Evolutionary conservation across 768 basidiomycete species (phyloP), one percentile per base, ranked within the genome.

Genomic region (Gymnopilus dilepis): DNA sequence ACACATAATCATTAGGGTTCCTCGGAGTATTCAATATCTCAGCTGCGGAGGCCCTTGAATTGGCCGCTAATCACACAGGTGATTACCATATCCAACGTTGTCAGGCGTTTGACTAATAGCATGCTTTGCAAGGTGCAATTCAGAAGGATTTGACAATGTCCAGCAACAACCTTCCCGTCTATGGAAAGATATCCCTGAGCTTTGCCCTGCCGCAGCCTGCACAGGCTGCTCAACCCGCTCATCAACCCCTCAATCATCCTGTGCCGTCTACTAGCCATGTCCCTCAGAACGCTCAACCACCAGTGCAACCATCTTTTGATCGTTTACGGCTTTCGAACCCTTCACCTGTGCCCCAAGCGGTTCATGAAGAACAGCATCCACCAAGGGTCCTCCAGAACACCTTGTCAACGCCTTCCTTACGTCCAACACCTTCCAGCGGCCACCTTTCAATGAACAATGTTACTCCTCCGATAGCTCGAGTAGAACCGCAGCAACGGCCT

Each of bases 151-250:
- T 94, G 53, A 84, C 86, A 41, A 82, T 83, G 80, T 85, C 88
- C 43, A 89, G 87, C 62, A 91, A 92, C 74, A 86, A 88, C 67
- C 82, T 91, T 22, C 83, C 86, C 43, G 94, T 95, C 0, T 90
- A 90, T 72, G 94, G 94, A 24, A 92, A 90, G 75, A 81, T 95
- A 61, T 85, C 90, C 62, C 86, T 95, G 68, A 81, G 80, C 2
- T 82, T 87, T 61, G 78, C 86, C 30, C 70, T 79, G 34, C 67
- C 74, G n/a, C 68, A 74, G 40, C 73, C 76, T 62, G 67, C 70
- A n/a, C 67, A 73, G 58, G 73, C 65, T 24, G 60, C n/a, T n/a
- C n/a, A n/a, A n/a, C n/a, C 22, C 55, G 67, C 57, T 37, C 64
- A 56, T 56, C 66, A 28, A 31, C 50, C 59, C 22, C 60, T 63